phyloP scores from a whole-genome alignment of 2,329 filamentous ascomycete genomes.

The Colletotrichum endophyticum region DNA sequence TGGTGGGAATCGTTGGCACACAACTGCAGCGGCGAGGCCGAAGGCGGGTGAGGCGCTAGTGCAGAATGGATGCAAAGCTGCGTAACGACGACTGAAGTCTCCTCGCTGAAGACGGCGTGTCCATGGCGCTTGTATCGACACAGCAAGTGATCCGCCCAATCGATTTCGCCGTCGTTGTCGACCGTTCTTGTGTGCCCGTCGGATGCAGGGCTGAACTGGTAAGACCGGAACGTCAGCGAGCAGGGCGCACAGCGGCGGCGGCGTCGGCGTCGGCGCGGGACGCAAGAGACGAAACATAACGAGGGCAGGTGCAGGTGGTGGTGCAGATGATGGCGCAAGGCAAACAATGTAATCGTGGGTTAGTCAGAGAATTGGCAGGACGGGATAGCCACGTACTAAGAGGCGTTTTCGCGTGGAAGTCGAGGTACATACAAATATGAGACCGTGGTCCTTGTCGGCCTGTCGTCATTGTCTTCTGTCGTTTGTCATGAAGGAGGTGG shows the following conservation, averaged over 20 bases:
- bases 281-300: neutral
- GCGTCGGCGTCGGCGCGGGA: neutral
- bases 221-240: neutral
- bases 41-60: neutral
- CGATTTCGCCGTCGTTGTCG: neutral
- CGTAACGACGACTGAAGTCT: neutral
- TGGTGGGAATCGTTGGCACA: neutral
- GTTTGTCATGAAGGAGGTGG: neutral
- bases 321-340: neutral
- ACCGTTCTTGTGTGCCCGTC: neutral
- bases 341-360: neutral
- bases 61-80: neutral
- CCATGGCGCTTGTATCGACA: neutral
- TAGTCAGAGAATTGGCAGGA: neutral
- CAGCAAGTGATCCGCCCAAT: neutral
- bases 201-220: neutral
- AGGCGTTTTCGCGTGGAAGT: neutral
- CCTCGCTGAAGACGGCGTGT: neutral
- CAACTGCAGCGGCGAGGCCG: conserved; percentile 11
- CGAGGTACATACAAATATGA: neutral
- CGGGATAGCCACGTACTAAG: neutral
- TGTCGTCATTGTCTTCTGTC: neutral
- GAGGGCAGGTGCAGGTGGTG: neutral
- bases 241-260: neutral
- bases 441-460: neutral